Percentiles rank a stretch among this genome's conserved stretches.
Evolutionary conservation across 352 stramenopile genomes (phyloP).

Genomic region (Peronospora tabacina): DNA sequence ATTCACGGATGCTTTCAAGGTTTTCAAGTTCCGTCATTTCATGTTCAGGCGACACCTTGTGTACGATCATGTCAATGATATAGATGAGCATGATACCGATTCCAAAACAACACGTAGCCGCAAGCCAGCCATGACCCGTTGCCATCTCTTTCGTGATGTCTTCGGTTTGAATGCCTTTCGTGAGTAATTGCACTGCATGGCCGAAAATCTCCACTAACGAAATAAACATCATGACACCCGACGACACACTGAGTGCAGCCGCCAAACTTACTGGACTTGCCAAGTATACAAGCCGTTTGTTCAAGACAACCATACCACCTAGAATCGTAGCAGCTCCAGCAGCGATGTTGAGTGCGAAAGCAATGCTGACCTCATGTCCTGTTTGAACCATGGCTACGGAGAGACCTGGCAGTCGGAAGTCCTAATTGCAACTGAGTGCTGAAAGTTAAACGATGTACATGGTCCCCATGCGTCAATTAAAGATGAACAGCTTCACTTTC

Average conservation of each 20-base stretch:
- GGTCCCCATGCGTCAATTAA: no score
- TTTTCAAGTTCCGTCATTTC: constrained; percentile 30
- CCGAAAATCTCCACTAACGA: constrained; percentile 61
- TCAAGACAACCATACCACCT: constrained; percentile 49
- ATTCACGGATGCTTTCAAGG: constrained; percentile 28
- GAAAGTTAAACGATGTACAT: no score
- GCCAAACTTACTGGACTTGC: constrained; percentile 55
- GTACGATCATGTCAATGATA: constrained; percentile 37
- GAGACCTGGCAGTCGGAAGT: not conserved
- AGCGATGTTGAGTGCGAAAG: constrained; percentile 46
- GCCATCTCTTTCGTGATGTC: constrained; percentile 29
- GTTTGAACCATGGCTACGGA: constrained; percentile 29
- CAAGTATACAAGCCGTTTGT: constrained; percentile 37
- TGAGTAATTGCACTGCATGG: constrained; percentile 32
- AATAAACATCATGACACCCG: constrained; percentile 75
- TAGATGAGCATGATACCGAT: constrained; percentile 63
- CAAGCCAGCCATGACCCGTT: constrained; percentile 57
- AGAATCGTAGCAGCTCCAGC: constrained; percentile 48
- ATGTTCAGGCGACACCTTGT: constrained; percentile 29
- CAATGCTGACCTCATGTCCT: constrained; percentile 27
- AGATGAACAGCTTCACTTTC: no score
- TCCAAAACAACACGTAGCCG: constrained; percentile 81
- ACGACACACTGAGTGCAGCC: constrained; percentile 74
- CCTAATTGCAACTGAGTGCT: constrained; percentile 6
- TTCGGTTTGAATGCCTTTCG: constrained; percentile 27